phyloP scores from a whole-genome alignment of 2,329 filamentous ascomycete genomes.

The Bipolaris victoriae region DNA sequence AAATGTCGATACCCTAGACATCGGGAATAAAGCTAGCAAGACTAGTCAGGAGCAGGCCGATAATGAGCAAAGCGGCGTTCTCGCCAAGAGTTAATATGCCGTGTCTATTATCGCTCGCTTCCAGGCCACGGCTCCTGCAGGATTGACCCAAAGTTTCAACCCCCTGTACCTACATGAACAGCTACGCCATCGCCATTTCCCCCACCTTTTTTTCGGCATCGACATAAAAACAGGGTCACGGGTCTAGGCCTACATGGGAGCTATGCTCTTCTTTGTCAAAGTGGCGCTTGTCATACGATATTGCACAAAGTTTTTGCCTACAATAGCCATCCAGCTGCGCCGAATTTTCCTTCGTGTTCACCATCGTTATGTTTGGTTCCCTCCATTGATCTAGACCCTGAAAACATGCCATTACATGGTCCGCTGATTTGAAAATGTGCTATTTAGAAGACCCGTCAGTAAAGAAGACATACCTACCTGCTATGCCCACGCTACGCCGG shows the following conservation, averaged over 20 bases:
- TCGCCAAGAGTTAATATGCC: background rate
- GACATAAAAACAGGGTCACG: no score
- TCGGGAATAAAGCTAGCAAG: background rate
- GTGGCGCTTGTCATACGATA: conserved; percentile 3
- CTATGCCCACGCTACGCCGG: no score
- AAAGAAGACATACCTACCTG: no score
- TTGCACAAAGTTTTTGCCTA: background rate
- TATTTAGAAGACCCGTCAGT: no score
- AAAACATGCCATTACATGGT: background rate
- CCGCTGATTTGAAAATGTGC: no score
- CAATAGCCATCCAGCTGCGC: background rate
- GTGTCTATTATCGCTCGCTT: background rate
- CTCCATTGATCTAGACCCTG: background rate
- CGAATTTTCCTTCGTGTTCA: background rate
- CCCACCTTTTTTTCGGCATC: background rate
- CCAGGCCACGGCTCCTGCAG: conserved; percentile 1
- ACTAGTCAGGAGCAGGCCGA: background rate
- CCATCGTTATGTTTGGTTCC: background rate
- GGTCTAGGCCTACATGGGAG: background rate
- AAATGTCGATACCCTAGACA: background rate
- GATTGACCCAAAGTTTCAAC: background rate
- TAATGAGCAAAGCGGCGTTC: background rate
- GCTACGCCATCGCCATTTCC: conserved; percentile 4
- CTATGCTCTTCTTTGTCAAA: background rate
- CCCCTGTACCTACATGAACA: background rate